Conservation (phyloP, 495 filamentous ascomycete species). For the Clohesyomyces aquaticus region DNA sequence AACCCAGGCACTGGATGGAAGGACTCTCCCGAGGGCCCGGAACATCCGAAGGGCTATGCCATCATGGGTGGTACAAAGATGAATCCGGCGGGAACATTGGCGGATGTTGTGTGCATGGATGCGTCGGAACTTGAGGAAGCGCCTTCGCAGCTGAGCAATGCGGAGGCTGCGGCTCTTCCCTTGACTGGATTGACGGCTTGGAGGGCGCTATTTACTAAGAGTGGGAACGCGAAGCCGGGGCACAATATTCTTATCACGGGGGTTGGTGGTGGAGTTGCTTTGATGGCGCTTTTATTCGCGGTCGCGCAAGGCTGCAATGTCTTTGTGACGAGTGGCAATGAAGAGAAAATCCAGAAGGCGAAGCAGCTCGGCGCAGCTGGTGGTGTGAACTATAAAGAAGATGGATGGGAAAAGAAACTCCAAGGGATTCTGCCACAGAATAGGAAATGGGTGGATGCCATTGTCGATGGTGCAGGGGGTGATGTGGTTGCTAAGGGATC, state of each 20-base stretch:
- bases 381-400: conserved; percentile 50
- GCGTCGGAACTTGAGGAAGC: conserved; percentile 73
- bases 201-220: conserved; percentile 74
- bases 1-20: conserved; percentile 78
- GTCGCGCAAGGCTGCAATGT: conserved; percentile 46
- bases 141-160: conserved; percentile 69
- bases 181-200: conserved; percentile 85
- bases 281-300: conserved; percentile 50
- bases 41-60: conserved; percentile 61
- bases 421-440: conserved; percentile 43
- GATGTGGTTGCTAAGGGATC: conserved; percentile 46
- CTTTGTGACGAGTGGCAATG: conserved; percentile 48
- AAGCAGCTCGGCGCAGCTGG: conserved; percentile 47
- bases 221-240: conserved; percentile 46
- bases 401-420: conserved; percentile 52
- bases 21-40: conserved; percentile 69
- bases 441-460: conserved; percentile 46
- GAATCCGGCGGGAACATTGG: conserved; percentile 67
- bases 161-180: conserved; percentile 79
- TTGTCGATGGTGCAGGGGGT: conserved; percentile 51
- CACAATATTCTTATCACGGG: conserved; percentile 50
- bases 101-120: conserved; percentile 70
- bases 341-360: conserved; percentile 50
- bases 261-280: conserved; percentile 51
- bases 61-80: conserved; percentile 73